Percentiles rank a stretch among this genome's conserved stretches.
Evolutionary conservation across 768 basidiomycete genomes (phyloP).

Genomic region (Suillus clintonianus): DNA sequence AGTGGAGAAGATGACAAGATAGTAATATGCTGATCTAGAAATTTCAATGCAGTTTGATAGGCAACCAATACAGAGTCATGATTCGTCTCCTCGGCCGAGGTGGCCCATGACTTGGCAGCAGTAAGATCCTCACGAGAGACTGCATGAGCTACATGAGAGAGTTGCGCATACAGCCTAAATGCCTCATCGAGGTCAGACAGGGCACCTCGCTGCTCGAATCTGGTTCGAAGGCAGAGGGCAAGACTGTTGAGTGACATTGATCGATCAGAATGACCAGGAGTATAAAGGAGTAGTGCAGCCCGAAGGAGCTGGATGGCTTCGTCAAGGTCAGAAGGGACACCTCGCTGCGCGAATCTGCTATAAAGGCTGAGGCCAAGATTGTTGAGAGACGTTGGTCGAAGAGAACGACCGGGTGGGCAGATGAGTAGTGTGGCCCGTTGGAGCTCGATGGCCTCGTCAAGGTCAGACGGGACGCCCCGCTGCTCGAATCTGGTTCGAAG

Average conservation of each 20-base stretch:
- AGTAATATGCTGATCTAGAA: slow-evolving; percentile 20
- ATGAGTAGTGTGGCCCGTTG: no score
- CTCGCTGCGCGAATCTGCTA: no score
- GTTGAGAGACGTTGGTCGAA: no score
- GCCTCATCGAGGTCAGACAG: slow-evolving; percentile 13
- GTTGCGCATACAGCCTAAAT: neutral
- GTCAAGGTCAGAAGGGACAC: slow-evolving; percentile 3
- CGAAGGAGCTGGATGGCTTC: slow-evolving; percentile 12
- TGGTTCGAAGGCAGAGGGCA: slow-evolving; percentile 10
- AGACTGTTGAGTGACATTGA: slow-evolving; percentile 9
- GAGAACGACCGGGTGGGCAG: no score
- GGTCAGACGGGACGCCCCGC: no score
- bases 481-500: no score
- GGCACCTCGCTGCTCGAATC: slow-evolving; percentile 10
- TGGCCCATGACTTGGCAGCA: no score
- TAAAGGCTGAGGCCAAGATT: no score
- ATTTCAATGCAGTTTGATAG: slow-evolving; percentile 27
- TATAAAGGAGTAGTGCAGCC: slow-evolving; percentile 11
- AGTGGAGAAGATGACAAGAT: slow-evolving; percentile 14
- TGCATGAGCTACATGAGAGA: neutral
- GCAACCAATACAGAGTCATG: slow-evolving; percentile 30
- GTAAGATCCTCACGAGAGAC: no score
- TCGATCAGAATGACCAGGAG: slow-evolving; percentile 7
- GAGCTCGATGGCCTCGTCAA: no score
- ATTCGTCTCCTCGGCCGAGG: slow-evolving; percentile 14